Conservation (phyloP, 2,329 filamentous ascomycete genomes). For the Aspergillus floridensis region DNA sequence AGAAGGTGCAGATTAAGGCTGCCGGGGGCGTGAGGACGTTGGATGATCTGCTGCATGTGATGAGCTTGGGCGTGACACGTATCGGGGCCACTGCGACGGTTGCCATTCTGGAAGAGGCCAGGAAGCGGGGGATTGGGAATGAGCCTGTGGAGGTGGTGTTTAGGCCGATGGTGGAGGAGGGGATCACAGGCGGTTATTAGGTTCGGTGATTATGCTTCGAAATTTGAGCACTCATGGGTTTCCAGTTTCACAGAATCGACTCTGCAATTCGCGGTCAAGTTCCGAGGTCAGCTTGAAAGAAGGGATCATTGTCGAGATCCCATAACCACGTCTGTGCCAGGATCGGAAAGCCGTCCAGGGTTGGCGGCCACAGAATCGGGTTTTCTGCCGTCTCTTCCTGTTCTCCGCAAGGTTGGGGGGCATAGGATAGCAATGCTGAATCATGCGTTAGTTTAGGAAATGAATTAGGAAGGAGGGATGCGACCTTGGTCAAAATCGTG, state of each 20-base stretch:
- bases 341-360: conserved; percentile 10
- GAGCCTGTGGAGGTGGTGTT: conserved; percentile 26
- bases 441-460: neutral
- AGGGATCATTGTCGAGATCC: conserved; percentile 15
- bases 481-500: conserved; percentile 23
- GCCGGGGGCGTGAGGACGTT: conserved; percentile 57
- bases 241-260: no score
- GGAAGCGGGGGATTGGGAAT: conserved; percentile 48
- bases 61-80: conserved; percentile 54
- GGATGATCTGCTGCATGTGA: conserved; percentile 56
- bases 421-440: conserved; percentile 2
- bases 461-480: neutral
- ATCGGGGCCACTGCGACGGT: conserved; percentile 58
- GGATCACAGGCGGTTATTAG: conserved; percentile 13
- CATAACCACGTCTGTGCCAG: conserved; percentile 25
- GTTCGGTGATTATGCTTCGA: no score
- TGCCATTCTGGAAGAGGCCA: conserved; percentile 56
- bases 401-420: neutral
- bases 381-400: neutral
- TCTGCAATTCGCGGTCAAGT: neutral
- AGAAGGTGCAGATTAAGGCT: conserved; percentile 56
- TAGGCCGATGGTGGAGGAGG: conserved; percentile 22
- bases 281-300: neutral
- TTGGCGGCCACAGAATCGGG: conserved; percentile 5
- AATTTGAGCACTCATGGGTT: neutral